Percentiles rank a stretch among this genome's conserved stretches.
Evolutionary conservation across 2,329 filamentous ascomycete species (phyloP).

Genomic region (Cladophialophora psammophila): DNA sequence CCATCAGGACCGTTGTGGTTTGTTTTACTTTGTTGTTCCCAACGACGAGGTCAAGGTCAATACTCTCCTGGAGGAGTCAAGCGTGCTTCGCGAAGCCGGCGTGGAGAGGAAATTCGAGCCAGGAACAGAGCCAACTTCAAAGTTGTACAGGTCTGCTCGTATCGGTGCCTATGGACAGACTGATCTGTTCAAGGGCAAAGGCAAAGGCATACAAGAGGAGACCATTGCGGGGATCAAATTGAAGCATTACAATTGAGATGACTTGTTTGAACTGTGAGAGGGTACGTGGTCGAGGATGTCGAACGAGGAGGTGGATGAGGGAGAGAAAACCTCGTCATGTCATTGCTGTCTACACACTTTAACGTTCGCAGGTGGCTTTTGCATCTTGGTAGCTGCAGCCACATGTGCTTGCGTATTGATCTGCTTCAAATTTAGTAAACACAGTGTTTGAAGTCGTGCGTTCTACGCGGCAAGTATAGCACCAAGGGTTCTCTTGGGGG

Average conservation of each 20-base stretch:
- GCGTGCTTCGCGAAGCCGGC: conserved; percentile 9
- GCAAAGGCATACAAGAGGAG: conserved; percentile 12
- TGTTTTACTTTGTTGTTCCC: conserved; percentile 40
- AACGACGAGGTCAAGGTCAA: conserved; percentile 52
- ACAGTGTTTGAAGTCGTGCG: too few species aligned
- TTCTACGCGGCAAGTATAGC: too few species aligned
- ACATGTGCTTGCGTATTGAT: too few species aligned
- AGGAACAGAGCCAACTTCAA: conserved; percentile 7
- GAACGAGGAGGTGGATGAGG: neutral
- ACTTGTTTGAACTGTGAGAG: neutral
- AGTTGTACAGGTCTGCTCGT: conserved; percentile 12
- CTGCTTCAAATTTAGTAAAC: too few species aligned
- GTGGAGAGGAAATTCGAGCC: conserved; percentile 20
- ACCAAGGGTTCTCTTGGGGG: too few species aligned
- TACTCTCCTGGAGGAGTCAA: conserved; percentile 13
- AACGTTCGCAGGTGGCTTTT: too few species aligned
- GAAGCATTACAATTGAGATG: conserved; percentile 16
- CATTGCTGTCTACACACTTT: neutral
- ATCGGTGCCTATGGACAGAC: conserved; percentile 8
- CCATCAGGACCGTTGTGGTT: conserved; percentile 16
- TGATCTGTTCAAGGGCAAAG: conserved; percentile 5
- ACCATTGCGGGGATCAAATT: conserved; percentile 16
- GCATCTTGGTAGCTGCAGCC: too few species aligned
- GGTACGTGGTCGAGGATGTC: neutral
- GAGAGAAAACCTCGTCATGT: neutral